phyloP scores from a whole-genome alignment of 306 rosid species.

The Vigna hirtella region DNA sequence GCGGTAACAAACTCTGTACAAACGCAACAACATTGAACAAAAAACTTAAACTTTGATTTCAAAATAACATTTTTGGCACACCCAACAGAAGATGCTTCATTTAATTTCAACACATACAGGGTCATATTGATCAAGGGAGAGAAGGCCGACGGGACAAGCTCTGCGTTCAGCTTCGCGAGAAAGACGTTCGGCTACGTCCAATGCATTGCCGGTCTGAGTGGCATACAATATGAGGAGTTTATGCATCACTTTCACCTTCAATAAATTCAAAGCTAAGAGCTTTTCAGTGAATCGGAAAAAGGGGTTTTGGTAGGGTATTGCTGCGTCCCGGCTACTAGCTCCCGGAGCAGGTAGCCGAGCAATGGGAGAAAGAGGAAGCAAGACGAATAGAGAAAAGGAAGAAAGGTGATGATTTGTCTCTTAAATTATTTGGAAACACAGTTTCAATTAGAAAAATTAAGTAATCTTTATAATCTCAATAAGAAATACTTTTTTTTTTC shows the following conservation, averaged over 20 bases:
- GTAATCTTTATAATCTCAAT: too few species aligned
- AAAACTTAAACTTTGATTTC: background rate
- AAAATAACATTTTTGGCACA: constrained; percentile 10
- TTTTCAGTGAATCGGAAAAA: background rate
- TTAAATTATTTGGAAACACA: too few species aligned
- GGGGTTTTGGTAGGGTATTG: background rate
- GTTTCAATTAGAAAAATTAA: too few species aligned
- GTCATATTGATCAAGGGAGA: constrained; percentile 73
- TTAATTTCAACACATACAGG: constrained; percentile 48
- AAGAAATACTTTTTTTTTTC: too few species aligned
- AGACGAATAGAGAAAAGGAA: too few species aligned
- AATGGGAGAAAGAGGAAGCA: too few species aligned
- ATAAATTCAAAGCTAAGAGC: constrained; percentile 5
- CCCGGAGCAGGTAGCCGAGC: too few species aligned
- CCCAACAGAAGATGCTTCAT: constrained; percentile 20
- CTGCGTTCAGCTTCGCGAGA: constrained; percentile 87
- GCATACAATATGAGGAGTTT: constrained; percentile 74
- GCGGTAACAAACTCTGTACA: constrained; percentile 64
- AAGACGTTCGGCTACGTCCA: constrained; percentile 86
- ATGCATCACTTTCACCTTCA: constrained; percentile 6
- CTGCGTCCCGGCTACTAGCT: background rate
- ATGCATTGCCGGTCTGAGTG: constrained; percentile 85
- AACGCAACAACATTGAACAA: constrained; percentile 10
- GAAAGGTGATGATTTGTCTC: too few species aligned
- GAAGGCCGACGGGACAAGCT: constrained; percentile 58